Evolutionary conservation across 371 early-diverging fungal genomes (phyloP).

Genomic region (Zychaea mexicana): DNA sequence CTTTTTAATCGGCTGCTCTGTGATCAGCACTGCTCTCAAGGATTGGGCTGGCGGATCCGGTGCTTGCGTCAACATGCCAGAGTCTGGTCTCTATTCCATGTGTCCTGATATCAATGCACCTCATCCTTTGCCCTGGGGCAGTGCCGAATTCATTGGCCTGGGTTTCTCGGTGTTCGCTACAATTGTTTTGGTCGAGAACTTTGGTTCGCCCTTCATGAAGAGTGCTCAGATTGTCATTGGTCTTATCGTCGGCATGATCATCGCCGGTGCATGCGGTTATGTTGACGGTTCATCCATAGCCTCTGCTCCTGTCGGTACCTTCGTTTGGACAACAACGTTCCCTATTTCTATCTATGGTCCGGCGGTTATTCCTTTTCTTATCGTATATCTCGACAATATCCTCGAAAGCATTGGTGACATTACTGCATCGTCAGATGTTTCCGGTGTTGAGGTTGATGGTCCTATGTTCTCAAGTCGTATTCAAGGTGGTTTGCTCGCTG

Average conservation of each 20-base stretch:
- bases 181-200: constrained; percentile 63
- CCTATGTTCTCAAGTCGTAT: constrained; percentile 57
- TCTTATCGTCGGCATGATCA: constrained; percentile 61
- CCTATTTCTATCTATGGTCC: constrained; percentile 64
- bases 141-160: constrained; percentile 61
- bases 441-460: constrained; percentile 65
- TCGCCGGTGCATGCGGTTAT: constrained; percentile 64
- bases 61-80: constrained; percentile 41
- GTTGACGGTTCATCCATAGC: constrained; percentile 47
- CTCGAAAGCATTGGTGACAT: constrained; percentile 64
- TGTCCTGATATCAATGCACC: constrained; percentile 62
- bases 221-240: constrained; percentile 64
- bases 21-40: constrained; percentile 53
- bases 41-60: constrained; percentile 65
- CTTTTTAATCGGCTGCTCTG: constrained; percentile 59
- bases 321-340: constrained; percentile 63
- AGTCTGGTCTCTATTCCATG: constrained; percentile 50
- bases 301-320: constrained; percentile 58
- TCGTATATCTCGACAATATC: constrained; percentile 58
- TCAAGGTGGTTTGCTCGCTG: constrained; percentile 68
- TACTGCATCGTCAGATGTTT: constrained; percentile 69
- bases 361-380: constrained; percentile 63
- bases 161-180: constrained; percentile 62
- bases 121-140: constrained; percentile 64
- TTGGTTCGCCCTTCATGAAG: constrained; percentile 70